Base-by-base conservation (phyloP, 2,329 filamentous ascomycete species). In the Cadophora sp. region DNA sequence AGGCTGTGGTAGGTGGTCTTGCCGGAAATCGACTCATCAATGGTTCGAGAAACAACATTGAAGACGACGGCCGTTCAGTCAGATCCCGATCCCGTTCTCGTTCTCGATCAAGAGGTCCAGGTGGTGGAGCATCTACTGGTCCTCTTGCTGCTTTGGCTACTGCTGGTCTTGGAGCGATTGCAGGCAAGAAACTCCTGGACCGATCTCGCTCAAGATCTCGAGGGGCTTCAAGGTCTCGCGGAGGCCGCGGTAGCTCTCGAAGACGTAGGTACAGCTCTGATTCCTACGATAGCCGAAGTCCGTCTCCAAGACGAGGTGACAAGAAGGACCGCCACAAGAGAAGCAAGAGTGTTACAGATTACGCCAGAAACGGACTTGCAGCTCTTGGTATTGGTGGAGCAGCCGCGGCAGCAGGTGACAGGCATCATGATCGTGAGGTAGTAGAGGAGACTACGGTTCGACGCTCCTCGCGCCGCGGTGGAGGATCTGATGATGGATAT, bases 1-100 rank as follows among this genome's bases (percentile, higher is more conserved):
- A 97, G 79, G 92, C 94, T 46, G 94, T 97, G 65, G 87, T 97
- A 68, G 94, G 94, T 76, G 95, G 95, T 79, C 86, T 97, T 56
- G 88, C 95, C 37, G 92, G 93, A 55, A 97, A 94, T 80, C 91
- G 92, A 65, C 82, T 97, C 69, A 87, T 97, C 78, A 94, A 97
- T 76, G 94, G 94, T 24, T 88, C 91, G 59, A 86, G 84, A 81
- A 87, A 84, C 79, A 87, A 86, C 76, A 91, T 88, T 78, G 80
- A 74, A 77, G 69, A 78, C 53, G 76, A 80, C 76, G 75, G 76
- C 68, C 81, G 80, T 69, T 79, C 79, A 56, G 87, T 85, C 0
- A 87, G 88, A 56, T 93, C 91, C 27, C 86, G 90, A 59, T 93
- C 91, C 31, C 86, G 90, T 61, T 84, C 86, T 67, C 87, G 88